phyloP scores from a whole-genome alignment of 345 rosid genomes.

The Draba incana region DNA sequence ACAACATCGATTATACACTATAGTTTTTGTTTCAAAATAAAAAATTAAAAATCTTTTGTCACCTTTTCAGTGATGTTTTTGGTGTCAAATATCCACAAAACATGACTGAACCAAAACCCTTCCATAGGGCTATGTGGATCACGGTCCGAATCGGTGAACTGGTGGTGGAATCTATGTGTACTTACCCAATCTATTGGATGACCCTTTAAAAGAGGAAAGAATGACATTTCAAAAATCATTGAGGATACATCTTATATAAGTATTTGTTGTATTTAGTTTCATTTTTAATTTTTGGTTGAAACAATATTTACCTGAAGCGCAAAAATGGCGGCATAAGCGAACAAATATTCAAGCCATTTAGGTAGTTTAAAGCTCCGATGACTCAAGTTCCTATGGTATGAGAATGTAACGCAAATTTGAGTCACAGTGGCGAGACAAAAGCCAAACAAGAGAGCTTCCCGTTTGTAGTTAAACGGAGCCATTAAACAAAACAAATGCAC shows the following conservation, averaged over 20 bases:
- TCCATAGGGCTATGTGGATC: background rate
- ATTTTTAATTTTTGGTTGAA: background rate
- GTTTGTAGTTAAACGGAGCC: conserved; percentile 38
- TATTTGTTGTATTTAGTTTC: background rate
- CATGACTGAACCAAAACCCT: conserved; percentile 47
- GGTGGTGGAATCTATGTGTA: conserved; percentile 28
- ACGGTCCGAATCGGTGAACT: no score
- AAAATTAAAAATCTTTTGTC: no score
- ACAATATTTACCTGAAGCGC: conserved; percentile 40
- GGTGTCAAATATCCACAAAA: conserved; percentile 42
- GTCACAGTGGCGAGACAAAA: conserved; percentile 14
- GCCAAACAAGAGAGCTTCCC: conserved; percentile 37
- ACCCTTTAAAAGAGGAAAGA: conserved; percentile 20
- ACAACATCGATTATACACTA: no score
- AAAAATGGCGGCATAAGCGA: conserved; percentile 39
- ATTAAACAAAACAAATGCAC: conserved; percentile 34
- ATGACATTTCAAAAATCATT: background rate
- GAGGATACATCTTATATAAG: background rate
- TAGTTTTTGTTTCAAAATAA: no score
- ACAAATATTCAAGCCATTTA: conserved; percentile 46
- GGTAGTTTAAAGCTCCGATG: conserved; percentile 44
- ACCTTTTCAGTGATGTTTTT: background rate
- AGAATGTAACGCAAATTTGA: conserved; percentile 40
- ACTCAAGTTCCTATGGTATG: conserved; percentile 44
- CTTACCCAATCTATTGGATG: conserved; percentile 47